phyloP scores from a whole-genome alignment of 768 basidiomycete genomes.

The Trichaptum fuscoviolaceum region DNA sequence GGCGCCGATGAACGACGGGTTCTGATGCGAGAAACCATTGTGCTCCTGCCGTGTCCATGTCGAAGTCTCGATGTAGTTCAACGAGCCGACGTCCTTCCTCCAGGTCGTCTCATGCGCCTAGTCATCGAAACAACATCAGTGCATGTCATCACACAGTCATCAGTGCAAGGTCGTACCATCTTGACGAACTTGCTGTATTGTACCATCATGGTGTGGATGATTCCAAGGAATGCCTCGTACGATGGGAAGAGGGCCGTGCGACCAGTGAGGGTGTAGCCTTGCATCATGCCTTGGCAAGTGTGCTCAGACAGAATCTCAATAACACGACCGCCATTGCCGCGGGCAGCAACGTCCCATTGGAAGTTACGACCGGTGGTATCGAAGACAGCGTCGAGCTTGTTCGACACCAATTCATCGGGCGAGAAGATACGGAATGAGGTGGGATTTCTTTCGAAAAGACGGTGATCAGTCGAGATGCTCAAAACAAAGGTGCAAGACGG shows the following conservation, averaged over 20 bases:
- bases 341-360: constrained; percentile 74
- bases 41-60: constrained; percentile 85
- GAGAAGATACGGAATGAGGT: constrained; percentile 82
- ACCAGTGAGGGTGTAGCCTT: constrained; percentile 90
- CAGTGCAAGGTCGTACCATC: constrained; percentile 45
- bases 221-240: constrained; percentile 90
- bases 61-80: constrained; percentile 86
- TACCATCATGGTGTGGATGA: constrained; percentile 85
- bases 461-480: background rate
- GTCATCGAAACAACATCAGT: background rate
- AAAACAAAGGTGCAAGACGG: background rate
- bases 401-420: constrained; percentile 83
- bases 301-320: constrained; percentile 89
- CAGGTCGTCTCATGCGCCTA: constrained; percentile 60
- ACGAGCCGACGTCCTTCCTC: constrained; percentile 63
- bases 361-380: constrained; percentile 66
- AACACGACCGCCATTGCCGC: constrained; percentile 72
- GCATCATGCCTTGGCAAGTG: constrained; percentile 85
- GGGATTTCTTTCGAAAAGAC: constrained; percentile 49
- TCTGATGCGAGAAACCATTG: constrained; percentile 88
- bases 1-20: constrained; percentile 80
- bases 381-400: constrained; percentile 82
- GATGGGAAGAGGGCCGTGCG: constrained; percentile 81
- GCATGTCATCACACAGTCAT: background rate
- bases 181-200: constrained; percentile 88